Evolutionary conservation across 2,329 filamentous ascomycete genomes (phyloP).

Genomic region (Zarea fungicola): DNA sequence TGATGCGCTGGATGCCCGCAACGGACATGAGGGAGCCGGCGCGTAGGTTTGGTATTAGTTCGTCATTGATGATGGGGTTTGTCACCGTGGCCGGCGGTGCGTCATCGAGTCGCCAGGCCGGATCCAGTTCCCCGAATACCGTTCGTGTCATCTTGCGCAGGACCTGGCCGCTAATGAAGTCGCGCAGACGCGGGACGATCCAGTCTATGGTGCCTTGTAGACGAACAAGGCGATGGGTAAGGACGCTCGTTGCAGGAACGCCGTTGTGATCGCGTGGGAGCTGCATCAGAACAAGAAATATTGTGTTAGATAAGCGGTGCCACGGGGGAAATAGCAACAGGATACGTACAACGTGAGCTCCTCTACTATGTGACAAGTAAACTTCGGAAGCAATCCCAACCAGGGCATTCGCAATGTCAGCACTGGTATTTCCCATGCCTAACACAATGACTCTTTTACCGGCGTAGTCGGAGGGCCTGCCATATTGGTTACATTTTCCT

Average conservation of each 20-base stretch:
- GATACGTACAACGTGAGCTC: slow-evolving; percentile 29
- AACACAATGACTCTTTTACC: slow-evolving; percentile 39
- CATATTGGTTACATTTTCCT: not conserved
- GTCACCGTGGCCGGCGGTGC: slow-evolving; percentile 21
- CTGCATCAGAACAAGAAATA: not conserved
- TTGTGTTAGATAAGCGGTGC: not conserved
- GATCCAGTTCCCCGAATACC: slow-evolving; percentile 3
- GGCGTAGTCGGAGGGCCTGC: slow-evolving; percentile 27
- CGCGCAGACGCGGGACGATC: slow-evolving; percentile 3
- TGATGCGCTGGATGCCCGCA: slow-evolving; percentile 22
- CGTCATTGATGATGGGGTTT: slow-evolving; percentile 24
- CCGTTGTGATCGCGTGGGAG: slow-evolving; percentile 7
- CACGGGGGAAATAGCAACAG: no score
- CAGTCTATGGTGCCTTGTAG: slow-evolving; percentile 5
- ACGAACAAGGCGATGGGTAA: slow-evolving; percentile 6
- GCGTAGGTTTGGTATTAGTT: slow-evolving; percentile 28
- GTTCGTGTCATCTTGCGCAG: not conserved
- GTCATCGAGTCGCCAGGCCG: slow-evolving; percentile 23
- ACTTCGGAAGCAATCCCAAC: slow-evolving; percentile 30
- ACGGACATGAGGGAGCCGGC: slow-evolving; percentile 31
- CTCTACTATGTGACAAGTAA: slow-evolving; percentile 37
- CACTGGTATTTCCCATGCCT: slow-evolving; percentile 36
- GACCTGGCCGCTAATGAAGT: slow-evolving; percentile 2
- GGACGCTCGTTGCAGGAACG: slow-evolving; percentile 7
- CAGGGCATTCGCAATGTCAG: slow-evolving; percentile 27